Base-by-base conservation (phyloP, 2,329 filamentous ascomycete species). In the Sordariomycetes sp. region DNA sequence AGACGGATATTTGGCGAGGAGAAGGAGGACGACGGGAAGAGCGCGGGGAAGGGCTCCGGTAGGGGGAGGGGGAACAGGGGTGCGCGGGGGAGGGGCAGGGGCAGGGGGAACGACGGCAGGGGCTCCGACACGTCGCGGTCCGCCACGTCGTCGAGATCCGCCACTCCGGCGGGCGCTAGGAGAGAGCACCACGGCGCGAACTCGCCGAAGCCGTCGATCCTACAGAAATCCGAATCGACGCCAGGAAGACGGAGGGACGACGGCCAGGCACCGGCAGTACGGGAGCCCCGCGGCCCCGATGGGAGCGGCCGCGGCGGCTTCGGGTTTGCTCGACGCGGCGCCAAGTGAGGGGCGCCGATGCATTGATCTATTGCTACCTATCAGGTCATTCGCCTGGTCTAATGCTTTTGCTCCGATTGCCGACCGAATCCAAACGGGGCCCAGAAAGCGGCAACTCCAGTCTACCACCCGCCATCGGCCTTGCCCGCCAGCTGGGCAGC, bases 391-490 rank as follows among this genome's bases (percentile, higher is more conserved):
- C n/a, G 25, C 52, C 35, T 54, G 37, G 46, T 51, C 59, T 40
- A 58, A 55, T 40, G 60, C 53, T 37, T 24, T 5, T 40, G 24
- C 28, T 22, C 34, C 34, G 48, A 20, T 32, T 10, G 46, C 28
- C 54, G 28, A 53, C 37, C n/a, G 53, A 60, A 59, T 34, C 12
- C 54, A 57, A 35, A 57, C 20, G 24, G 35, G 22, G 32, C 52
- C 11, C 24, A 32, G 25, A 28, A 14, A 40, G n/a, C n/a, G 24
- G 20, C 28, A 20, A 28, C 16, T 25, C 22, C 14, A 6, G 11
- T 16, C 28, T 79, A 97, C 94, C 94, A 99, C 25, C 94, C 94
- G 57, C 94, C 94, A 57, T 92, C 94, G 65, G 92, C 89, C 72
- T 91, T 94, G 59, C 90, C 87, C 53, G 93, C 93, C 67, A 99